A percentile compares a stretch with the other conserved stretches of the same genome.
phyloP scores from a whole-genome alignment of 2,329 filamentous ascomycete genomes.

The Madurella fahalii region DNA sequence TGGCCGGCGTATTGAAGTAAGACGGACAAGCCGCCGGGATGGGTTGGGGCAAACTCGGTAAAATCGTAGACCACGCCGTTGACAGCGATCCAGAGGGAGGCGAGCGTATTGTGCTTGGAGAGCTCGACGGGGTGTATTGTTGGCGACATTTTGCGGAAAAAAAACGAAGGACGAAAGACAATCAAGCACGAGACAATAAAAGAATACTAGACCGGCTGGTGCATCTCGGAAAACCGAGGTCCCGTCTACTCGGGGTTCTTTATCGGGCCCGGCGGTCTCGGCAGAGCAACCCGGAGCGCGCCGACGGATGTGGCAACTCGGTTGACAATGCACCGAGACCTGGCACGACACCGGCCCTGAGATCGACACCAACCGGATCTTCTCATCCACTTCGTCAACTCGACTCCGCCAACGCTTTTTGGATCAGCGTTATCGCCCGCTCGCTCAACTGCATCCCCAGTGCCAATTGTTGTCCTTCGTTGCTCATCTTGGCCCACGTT shows the following conservation, averaged over 20 bases:
- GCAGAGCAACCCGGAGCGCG: neutral
- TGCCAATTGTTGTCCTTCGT: slow-evolving; percentile 59
- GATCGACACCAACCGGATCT: too few relatives aligned
- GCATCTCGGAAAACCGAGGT: too few relatives aligned
- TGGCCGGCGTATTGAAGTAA: slow-evolving; percentile 48
- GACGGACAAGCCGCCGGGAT: slow-evolving; percentile 38
- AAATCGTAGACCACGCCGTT: slow-evolving; percentile 32
- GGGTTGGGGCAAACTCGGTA: slow-evolving; percentile 53
- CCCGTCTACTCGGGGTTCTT: neutral
- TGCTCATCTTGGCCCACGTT: slow-evolving; percentile 74
- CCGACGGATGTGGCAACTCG: slow-evolving; percentile 1
- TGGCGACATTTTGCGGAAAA: slow-evolving; percentile 7
- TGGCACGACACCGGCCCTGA: neutral
- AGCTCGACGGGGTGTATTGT: slow-evolving; percentile 13
- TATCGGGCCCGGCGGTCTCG: neutral
- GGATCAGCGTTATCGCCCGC: slow-evolving; percentile 52
- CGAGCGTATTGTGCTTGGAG: slow-evolving; percentile 8
- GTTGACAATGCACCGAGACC: slow-evolving; percentile 10
- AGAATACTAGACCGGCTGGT: too few relatives aligned
- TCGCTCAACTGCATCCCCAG: slow-evolving; percentile 62
- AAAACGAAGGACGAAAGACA: too few relatives aligned
- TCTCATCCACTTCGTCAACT: neutral
- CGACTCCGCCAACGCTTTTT: slow-evolving; percentile 12
- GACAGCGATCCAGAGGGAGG: slow-evolving; percentile 19
- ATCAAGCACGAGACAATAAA: too few relatives aligned